Base-by-base conservation (phyloP, 129 eudicot species). In the Flaveria bidentis region DNA sequence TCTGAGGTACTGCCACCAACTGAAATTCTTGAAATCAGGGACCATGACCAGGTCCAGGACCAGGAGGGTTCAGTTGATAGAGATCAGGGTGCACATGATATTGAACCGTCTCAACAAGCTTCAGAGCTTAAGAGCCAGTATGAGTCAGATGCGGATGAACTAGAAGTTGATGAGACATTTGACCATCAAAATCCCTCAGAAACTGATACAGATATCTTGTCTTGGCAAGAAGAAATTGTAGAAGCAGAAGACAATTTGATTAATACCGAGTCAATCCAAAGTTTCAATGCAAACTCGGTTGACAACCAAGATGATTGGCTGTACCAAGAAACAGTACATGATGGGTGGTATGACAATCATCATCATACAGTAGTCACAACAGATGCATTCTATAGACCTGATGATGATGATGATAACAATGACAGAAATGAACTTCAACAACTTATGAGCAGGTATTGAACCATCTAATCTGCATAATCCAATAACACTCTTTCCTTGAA, bases 381-480 rank as follows among this genome's bases (percentile, higher is more conserved):
- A 41, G 74, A 87, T 78, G 44, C 87, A 9, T 76, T 77, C 73
- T 78, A 85, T 67, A 73, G 84, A 45, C 82, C 88, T n/a, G 91
- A 86, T 58, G 91, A 30, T 20, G 91, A 85, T 58, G 91, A 30
- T 72, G 90, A 89, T 45, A 86, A 82, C 73, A 79, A 52, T 25
- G 67, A 79, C 72, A 80, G 71, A 72, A 78, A 71, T 25, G 99
- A 95, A 49, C 84, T 95, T 45, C 84, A 92, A 81, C 86, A 86
- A 77, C 96, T 95, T 74, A 67, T 69, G 61, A 87, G 92, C 87
- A 87, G 98, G 98, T 93, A 78, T 41, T 9, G 17, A 49, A 66
- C 52, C 45, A 46, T 75, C 44, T 81, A 26, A 69, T 45, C 51
- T 36, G 30, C 23, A 3, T 13, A 49, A 60, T 67, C 16, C 45